Percentiles rank a stretch among this genome's conserved stretches.
phyloP scores from a whole-genome alignment of 106 monocot genomes.

The Allium cepa region DNA sequence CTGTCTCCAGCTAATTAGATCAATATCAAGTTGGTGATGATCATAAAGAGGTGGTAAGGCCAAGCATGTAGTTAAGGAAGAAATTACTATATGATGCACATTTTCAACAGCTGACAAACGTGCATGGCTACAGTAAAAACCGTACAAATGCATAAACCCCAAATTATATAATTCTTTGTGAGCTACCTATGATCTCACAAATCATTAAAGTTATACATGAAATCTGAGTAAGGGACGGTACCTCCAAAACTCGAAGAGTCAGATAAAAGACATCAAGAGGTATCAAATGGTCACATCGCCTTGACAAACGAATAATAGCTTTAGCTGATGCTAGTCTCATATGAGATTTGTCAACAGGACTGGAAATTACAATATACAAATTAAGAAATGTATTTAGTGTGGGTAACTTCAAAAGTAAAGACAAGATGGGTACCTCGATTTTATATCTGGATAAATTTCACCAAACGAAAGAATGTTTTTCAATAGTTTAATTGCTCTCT shows the following conservation, averaged over 20 bases:
- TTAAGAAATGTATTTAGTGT: not conserved
- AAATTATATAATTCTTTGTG: too few species aligned
- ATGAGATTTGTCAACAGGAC: slow-evolving; percentile 79
- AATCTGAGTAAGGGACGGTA: slow-evolving; percentile 1
- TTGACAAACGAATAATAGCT: slow-evolving; percentile 89
- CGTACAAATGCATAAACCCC: too few species aligned
- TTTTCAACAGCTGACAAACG: too few species aligned
- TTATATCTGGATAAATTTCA: slow-evolving; percentile 57
- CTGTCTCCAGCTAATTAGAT: too few species aligned
- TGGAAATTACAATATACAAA: slow-evolving; percentile 20
- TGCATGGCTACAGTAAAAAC: too few species aligned
- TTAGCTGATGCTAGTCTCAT: slow-evolving; percentile 89
- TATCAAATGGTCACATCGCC: slow-evolving; percentile 85
- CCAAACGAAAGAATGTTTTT: slow-evolving; percentile 74
- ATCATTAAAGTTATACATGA: too few species aligned
- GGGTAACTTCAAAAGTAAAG: not conserved
- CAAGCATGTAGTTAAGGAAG: too few species aligned
- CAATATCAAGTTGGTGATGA: too few species aligned
- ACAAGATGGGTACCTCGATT: slow-evolving; percentile 49
- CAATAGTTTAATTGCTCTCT: slow-evolving; percentile 61
- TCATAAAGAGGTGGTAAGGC: too few species aligned
- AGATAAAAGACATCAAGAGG: slow-evolving; percentile 73
- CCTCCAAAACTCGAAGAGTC: slow-evolving; percentile 83
- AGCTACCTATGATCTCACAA: too few species aligned
- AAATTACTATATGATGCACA: too few species aligned